phyloP scores from a whole-genome alignment of 257 asterid species.

The Scutellaria minor region DNA sequence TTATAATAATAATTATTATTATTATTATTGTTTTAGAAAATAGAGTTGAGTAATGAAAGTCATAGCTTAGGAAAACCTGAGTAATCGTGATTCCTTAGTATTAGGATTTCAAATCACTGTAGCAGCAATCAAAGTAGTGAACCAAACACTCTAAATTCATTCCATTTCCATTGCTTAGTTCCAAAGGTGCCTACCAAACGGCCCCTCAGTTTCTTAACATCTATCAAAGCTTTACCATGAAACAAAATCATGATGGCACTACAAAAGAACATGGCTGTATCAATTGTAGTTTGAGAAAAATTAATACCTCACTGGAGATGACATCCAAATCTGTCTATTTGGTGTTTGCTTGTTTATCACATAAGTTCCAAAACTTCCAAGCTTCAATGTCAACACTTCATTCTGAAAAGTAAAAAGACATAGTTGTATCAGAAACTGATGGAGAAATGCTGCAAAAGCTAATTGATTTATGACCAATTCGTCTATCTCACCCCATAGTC shows the following conservation, averaged over 20 bases:
- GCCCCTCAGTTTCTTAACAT: background rate
- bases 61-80: too few species aligned
- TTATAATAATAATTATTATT: too few species aligned
- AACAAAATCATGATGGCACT: constrained; percentile 4
- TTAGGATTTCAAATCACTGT: too few species aligned
- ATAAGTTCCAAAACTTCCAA: constrained; percentile 85
- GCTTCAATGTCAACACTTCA: constrained; percentile 89
- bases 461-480: background rate
- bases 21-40: too few species aligned
- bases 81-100: too few species aligned
- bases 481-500: constrained; percentile 81
- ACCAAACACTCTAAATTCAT: too few species aligned
- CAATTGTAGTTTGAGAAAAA: constrained; percentile 16
- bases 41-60: too few species aligned
- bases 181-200: too few species aligned
- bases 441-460: background rate
- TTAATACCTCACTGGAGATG: constrained; percentile 90
- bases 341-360: constrained; percentile 96
- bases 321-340: constrained; percentile 94
- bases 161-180: too few species aligned
- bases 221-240: constrained; percentile 9
- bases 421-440: constrained; percentile 24
- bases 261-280: too few species aligned
- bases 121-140: too few species aligned
- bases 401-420: constrained; percentile 52